Conservation (phyloP, 495 filamentous ascomycete genomes). For the Penicillium goetzii region DNA sequence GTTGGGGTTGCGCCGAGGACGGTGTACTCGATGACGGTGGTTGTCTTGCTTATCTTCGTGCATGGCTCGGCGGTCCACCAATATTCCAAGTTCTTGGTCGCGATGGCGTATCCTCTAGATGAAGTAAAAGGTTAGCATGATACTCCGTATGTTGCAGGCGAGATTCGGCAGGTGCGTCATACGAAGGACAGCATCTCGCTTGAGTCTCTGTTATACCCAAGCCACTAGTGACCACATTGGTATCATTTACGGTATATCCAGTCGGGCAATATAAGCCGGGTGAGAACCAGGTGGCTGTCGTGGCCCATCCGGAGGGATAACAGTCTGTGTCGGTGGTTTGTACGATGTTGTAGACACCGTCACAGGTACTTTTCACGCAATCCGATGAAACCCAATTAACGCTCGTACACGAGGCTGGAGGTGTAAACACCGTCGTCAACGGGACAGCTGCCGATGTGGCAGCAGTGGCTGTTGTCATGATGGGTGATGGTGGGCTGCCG, state of each 20-base stretch:
- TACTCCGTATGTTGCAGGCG: too few species aligned
- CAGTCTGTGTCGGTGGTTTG: constrained; percentile 2
- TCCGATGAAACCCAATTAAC: constrained; percentile 4
- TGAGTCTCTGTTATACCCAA: constrained; percentile 4
- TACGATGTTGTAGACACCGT: constrained; percentile 4
- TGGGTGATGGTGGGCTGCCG: background rate
- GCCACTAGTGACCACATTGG: background rate
- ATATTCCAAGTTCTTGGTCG: background rate
- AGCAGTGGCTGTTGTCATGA: background rate
- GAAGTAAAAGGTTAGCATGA: background rate
- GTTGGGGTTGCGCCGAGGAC: constrained; percentile 6
- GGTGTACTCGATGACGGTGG: background rate
- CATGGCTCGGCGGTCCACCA: constrained; percentile 6
- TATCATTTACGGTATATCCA: background rate
- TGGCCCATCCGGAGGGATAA: constrained; percentile 5
- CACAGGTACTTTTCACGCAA: background rate
- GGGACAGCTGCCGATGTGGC: background rate
- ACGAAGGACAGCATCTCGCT: constrained; percentile 7
- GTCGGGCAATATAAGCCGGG: constrained; percentile 3
- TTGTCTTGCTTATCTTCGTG: background rate
- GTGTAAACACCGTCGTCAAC: constrained; percentile 4
- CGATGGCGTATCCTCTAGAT: background rate
- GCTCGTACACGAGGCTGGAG: constrained; percentile 1
- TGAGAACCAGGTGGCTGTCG: constrained; percentile 1
- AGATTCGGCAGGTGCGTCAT: background rate